Percentiles rank a stretch among this genome's conserved stretches.
phyloP scores from a whole-genome alignment of 1,284 basidiomycete genomes.

The Trichosporon sp. region DNA sequence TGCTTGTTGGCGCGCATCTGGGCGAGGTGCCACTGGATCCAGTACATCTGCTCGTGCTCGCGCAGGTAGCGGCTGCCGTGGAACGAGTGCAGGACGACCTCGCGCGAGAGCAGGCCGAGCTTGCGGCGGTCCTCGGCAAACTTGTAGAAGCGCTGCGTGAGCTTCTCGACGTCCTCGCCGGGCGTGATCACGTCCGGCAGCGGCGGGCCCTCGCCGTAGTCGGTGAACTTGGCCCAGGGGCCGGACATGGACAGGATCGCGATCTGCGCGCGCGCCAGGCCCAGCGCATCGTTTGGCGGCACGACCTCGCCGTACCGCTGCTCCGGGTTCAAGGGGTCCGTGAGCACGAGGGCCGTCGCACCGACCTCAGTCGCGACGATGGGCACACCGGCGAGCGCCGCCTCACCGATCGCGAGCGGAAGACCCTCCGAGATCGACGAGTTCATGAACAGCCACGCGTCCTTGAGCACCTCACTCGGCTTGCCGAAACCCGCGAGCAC shows the following conservation, averaged over 20 bases:
- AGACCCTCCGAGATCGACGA: constrained; percentile 18
- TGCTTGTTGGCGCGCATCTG: constrained; percentile 9
- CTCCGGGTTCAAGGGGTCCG: constrained; percentile 8
- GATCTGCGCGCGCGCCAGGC: constrained; percentile 15
- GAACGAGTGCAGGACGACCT: constrained; percentile 13
- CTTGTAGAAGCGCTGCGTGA: constrained; percentile 16
- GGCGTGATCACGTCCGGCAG: constrained; percentile 13
- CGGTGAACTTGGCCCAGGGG: constrained; percentile 15
- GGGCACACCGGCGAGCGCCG: constrained; percentile 16
- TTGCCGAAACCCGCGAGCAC: constrained; percentile 16
- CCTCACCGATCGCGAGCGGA: constrained; percentile 15
- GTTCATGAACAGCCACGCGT: constrained; percentile 20
- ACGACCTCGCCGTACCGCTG: constrained; percentile 18
- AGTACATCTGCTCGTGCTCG: constrained; percentile 21
- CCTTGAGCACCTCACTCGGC: constrained; percentile 16
- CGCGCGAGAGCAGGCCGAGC: constrained; percentile 15
- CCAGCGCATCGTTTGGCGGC: constrained; percentile 13
- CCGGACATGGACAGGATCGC: constrained; percentile 13
- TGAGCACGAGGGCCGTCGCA: constrained; percentile 15
- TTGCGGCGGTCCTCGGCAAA: constrained; percentile 12
- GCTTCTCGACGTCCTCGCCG: constrained; percentile 12
- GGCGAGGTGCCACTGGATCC: constrained; percentile 16
- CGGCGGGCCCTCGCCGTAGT: not conserved
- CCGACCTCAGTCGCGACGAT: constrained; percentile 21
- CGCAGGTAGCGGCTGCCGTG: constrained; percentile 15